Conservation (phyloP, 1,139 yeast genomes). For the Blastobotrys buckinghamii region DNA sequence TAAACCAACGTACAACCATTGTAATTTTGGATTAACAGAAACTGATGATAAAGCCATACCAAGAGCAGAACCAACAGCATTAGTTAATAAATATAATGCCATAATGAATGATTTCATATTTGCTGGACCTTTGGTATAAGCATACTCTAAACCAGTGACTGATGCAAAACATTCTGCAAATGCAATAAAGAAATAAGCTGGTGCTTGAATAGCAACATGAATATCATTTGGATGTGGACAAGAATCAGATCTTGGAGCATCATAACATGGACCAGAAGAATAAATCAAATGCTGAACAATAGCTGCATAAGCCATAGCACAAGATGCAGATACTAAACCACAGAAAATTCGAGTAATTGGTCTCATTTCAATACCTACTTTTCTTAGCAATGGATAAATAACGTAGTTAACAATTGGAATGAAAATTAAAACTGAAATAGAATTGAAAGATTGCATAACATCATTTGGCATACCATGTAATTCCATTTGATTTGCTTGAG, state of each 20-base stretch:
- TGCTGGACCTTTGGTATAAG: slow-evolving; percentile 64
- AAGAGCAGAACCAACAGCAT: slow-evolving; percentile 63
- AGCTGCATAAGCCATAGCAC: slow-evolving; percentile 75
- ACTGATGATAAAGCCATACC: slow-evolving; percentile 69
- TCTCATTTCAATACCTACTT: slow-evolving; percentile 36
- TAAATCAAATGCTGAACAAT: slow-evolving; percentile 72
- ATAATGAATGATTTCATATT: slow-evolving; percentile 62
- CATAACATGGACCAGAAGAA: slow-evolving; percentile 71
- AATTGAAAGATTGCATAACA: slow-evolving; percentile 56
- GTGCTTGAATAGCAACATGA: slow-evolving; percentile 51
- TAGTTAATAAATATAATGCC: slow-evolving; percentile 55
- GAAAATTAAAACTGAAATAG: slow-evolving; percentile 54
- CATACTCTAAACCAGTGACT: slow-evolving; percentile 62
- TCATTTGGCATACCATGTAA: slow-evolving; percentile 62
- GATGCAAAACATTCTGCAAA: slow-evolving; percentile 61
- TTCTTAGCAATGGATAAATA: slow-evolving; percentile 52
- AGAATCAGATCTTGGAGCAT: slow-evolving; percentile 34
- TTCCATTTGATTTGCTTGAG: slow-evolving; percentile 63
- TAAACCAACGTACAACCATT: slow-evolving; percentile 57
- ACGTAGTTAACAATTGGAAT: slow-evolving; percentile 53
- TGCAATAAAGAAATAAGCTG: slow-evolving; percentile 43
- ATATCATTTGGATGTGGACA: slow-evolving; percentile 42
- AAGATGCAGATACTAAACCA: slow-evolving; percentile 69
- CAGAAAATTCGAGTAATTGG: slow-evolving; percentile 67
- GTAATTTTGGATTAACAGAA: slow-evolving; percentile 59